A percentile compares a stretch with the other conserved stretches of the same genome.
Conservation (phyloP, 495 filamentous ascomycete species). For the Xanthoparmelia taractica region DNA sequence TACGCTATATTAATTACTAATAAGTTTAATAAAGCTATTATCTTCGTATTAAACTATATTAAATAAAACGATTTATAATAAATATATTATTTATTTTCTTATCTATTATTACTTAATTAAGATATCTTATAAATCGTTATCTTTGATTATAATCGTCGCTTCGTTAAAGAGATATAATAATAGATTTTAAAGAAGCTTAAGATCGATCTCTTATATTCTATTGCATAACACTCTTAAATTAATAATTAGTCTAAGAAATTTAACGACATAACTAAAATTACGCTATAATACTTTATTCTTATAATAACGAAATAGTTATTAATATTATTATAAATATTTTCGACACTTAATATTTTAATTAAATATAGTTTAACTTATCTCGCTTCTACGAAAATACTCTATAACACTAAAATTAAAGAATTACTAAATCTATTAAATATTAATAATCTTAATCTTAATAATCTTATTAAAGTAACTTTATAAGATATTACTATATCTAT, state of each 20-base stretch:
- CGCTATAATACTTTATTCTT: background rate
- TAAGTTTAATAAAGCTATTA: background rate
- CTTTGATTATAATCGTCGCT: background rate
- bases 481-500: background rate
- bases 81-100: background rate
- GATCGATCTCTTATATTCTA: background rate
- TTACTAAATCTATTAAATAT: background rate
- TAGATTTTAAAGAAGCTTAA: background rate
- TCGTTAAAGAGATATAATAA: background rate
- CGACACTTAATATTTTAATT: background rate
- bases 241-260: background rate
- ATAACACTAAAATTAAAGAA: background rate
- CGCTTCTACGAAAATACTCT: background rate
- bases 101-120: constrained; percentile 1
- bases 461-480: background rate
- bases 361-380: background rate
- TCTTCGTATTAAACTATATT: background rate
- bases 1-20: background rate
- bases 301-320: background rate
- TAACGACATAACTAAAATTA: background rate
- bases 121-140: background rate
- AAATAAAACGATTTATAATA: background rate
- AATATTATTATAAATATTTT: background rate
- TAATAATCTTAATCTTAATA: background rate
- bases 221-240: background rate